Evolutionary conservation across 768 basidiomycete genomes (phyloP).

Genomic region (Coprinopsis sp.): DNA sequence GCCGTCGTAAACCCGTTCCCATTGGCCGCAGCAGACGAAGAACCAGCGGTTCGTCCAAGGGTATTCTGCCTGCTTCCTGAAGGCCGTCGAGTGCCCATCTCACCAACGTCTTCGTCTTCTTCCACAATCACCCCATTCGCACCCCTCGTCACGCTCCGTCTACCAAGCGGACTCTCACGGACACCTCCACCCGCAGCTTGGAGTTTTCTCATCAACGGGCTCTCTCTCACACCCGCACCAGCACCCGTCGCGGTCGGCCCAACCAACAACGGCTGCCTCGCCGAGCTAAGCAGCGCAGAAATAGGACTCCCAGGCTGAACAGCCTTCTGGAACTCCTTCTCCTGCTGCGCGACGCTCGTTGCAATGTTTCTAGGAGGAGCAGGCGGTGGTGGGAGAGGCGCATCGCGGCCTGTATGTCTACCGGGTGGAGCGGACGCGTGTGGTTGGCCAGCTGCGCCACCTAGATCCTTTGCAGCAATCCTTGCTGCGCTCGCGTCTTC

Average conservation of each 20-base stretch:
- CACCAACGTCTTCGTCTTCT: constrained; percentile 23
- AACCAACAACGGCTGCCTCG: constrained; percentile 82
- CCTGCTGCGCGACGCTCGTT: constrained; percentile 74
- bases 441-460: too few species aligned
- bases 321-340: constrained; percentile 95
- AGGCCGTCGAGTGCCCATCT: not conserved
- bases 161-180: constrained; percentile 51
- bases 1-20: constrained; percentile 4
- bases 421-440: too few species aligned
- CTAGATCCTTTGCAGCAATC: constrained; percentile 10
- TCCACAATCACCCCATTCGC: constrained; percentile 41
- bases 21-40: not conserved
- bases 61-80: too few species aligned
- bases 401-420: too few species aligned
- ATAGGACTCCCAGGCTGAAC: constrained; percentile 95
- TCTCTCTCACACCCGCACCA: constrained; percentile 26
- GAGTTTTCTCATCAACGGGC: constrained; percentile 47
- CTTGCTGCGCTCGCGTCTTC: too few species aligned
- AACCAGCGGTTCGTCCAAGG: not conserved
- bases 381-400: too few species aligned
- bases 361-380: constrained; percentile 45
- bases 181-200: constrained; percentile 36
- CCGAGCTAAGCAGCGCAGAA: constrained; percentile 83
- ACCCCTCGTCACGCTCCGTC: constrained; percentile 33
- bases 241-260: constrained; percentile 28